These are phyloP conservation scores for Phaseolus coccineus DNA, from an alignment of 331 rosid genomes.

Conservation along the genomic window DNA sequence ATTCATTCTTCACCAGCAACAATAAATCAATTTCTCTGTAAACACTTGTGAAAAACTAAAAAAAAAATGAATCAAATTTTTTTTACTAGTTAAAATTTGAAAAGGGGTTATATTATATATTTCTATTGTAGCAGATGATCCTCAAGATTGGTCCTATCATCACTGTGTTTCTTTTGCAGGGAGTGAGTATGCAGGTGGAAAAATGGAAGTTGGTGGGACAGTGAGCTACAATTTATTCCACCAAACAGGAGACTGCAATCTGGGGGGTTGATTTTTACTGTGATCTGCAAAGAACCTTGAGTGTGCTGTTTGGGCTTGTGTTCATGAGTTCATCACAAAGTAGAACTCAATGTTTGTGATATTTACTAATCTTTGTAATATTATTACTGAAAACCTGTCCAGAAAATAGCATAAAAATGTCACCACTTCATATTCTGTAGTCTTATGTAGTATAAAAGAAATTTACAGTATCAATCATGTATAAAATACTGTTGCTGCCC, in stretches of 20 bases:
- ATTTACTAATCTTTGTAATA: neutral
- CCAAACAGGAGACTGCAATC: constrained; percentile 49
- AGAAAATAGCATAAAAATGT: constrained; percentile 26
- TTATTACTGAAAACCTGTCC: constrained; percentile 20
- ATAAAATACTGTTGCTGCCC: no score
- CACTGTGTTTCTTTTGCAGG: constrained; percentile 32
- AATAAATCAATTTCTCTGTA: no score
- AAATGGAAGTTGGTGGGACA: constrained; percentile 46
- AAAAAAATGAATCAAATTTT: no score
- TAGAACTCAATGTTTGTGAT: constrained; percentile 3
- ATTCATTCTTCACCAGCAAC: neutral
- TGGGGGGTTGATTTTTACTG: constrained; percentile 42
- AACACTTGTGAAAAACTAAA: no score
- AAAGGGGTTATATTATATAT: constrained; percentile 2
- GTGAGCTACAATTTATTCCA: constrained; percentile 51
- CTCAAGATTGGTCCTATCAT: constrained; percentile 8
- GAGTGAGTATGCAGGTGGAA: constrained; percentile 49
- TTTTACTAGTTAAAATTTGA: neutral
- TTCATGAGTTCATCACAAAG: constrained; percentile 22
- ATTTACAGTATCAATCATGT: no score
- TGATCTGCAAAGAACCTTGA: constrained; percentile 32
- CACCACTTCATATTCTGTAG: constrained; percentile 18
- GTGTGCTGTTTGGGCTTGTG: constrained; percentile 37
- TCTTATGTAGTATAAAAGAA: no score
- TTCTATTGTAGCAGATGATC: neutral